Evolutionary conservation across 192 early-diverging fungal genomes (phyloP), one percentile per base, ranked within the genome.

Genomic region (Blastocladiella britannica): DNA sequence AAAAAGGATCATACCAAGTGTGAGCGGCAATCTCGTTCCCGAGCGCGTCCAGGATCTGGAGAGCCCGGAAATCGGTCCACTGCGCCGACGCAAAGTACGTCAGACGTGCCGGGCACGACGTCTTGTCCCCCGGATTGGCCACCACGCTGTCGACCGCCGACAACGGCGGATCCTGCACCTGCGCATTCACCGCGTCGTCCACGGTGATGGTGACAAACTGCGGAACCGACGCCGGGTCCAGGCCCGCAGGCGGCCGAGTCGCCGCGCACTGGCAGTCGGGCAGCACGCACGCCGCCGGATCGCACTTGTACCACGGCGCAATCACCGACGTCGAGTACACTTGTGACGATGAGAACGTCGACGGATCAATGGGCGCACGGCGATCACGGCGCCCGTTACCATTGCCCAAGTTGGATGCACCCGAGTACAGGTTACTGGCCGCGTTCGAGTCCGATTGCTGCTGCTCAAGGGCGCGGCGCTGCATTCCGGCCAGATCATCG

Each of bases 11-110:
- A 7, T 58, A 58, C 26, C 67, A 52, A 8, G 57, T 55, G 55
- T 70, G 69, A 30, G 64, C 65, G 37, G 65, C 69, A 25, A 70
- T 58, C 31, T 70, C 69, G 63, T 64, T 6, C 0, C 53, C 53
- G 25, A 12, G 9, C 15, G 29, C 26, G 56, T 58, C 15, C 12
- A 55, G 55, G 9, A 15, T 26, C 25, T 55, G 55, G 12, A 55
- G 18, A 1, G 55, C 37, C 3, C n/a, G 37, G 15, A 9, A 47
- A 20, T 47, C 37, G 15, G 37, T 47, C 15, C n/a, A 47, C 37
- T 47, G 37, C 37, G 37, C 37, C 37, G 37, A 47, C 37, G n/a
- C 37, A 20, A 20, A 47, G 15, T 47, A 47, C 1, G 37, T 47
- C 15, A 9, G 15, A 9, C n/a, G 12, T 9, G 37, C 37, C 37